These are phyloP conservation scores for Melampsora larici-populina DNA, from an alignment of 1,284 basidiomycete genomes.

Conservation along the genomic window DNA sequence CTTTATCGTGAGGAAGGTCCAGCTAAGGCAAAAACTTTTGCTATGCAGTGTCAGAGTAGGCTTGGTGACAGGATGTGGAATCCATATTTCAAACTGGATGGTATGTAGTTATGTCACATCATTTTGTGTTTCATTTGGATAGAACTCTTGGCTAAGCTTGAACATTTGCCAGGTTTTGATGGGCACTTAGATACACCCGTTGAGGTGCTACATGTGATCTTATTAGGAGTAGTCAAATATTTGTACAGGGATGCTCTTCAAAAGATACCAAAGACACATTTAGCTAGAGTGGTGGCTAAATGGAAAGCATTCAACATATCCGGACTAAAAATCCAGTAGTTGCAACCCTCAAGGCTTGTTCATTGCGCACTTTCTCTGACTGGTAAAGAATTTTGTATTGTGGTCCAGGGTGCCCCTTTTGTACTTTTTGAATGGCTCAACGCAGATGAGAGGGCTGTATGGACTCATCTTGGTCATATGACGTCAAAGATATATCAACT, in stretches of 20 bases:
- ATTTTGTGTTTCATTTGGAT: too few relatives aligned
- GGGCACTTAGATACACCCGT: constrained; percentile 53
- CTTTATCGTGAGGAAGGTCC: too few relatives aligned
- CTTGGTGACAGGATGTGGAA: too few relatives aligned
- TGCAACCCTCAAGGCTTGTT: background rate
- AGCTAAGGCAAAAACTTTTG: too few relatives aligned
- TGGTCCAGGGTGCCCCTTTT: constrained; percentile 5
- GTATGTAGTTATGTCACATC: too few relatives aligned
- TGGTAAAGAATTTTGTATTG: background rate
- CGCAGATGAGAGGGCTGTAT: too few relatives aligned
- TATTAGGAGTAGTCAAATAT: constrained; percentile 51
- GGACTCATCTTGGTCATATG: too few relatives aligned
- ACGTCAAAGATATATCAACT: too few relatives aligned
- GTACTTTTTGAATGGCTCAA: background rate
- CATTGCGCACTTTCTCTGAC: background rate
- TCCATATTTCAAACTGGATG: too few relatives aligned
- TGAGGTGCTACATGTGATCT: constrained; percentile 50
- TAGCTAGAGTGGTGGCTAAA: constrained; percentile 33
- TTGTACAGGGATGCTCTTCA: constrained; percentile 48
- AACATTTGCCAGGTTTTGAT: constrained; percentile 55
- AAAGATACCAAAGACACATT: constrained; percentile 45
- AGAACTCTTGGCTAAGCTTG: too few relatives aligned
- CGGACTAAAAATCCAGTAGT: background rate
- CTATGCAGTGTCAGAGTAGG: too few relatives aligned
- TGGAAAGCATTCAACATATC: constrained; percentile 17